phyloP scores from a whole-genome alignment of 2,329 filamentous ascomycete species.

The Ophiostoma himal-ulmi region DNA sequence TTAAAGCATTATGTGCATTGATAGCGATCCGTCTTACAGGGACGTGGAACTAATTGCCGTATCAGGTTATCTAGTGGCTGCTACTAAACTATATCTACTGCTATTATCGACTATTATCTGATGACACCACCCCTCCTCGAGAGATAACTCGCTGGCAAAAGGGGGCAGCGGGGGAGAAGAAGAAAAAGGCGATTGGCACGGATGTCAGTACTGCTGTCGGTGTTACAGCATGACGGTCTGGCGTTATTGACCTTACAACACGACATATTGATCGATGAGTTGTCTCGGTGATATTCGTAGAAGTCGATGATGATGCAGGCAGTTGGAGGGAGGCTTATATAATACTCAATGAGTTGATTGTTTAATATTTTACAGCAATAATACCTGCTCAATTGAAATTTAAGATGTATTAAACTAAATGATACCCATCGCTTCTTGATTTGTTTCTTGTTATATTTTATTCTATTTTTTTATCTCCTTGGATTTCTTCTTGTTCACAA shows the following conservation, averaged over 20 bases:
- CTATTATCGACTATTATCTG: neutral
- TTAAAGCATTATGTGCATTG: neutral
- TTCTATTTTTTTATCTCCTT: no score
- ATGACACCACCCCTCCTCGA: constrained; percentile 9
- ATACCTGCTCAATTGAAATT: no score
- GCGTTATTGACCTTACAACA: neutral
- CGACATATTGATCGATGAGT: neutral
- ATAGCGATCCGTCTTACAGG: neutral
- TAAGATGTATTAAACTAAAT: neutral
- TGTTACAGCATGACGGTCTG: neutral
- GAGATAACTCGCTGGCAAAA: constrained; percentile 3
- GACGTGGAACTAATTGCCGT: constrained; percentile 3
- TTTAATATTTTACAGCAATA: neutral
- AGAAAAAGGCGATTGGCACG: constrained; percentile 5
- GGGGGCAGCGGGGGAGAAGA: neutral
- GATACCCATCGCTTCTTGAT: no score
- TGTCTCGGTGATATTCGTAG: neutral
- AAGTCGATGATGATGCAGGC: neutral
- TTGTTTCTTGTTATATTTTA: neutral
- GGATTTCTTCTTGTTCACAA: no score
- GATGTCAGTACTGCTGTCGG: neutral
- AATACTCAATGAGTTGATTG: neutral
- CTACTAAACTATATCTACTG: neutral
- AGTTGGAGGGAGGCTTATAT: neutral
- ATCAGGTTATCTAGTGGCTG: neutral